Percentiles rank a stretch among this genome's conserved stretches.
Evolutionary conservation across 495 filamentous ascomycete species (phyloP).

Genomic region (Rhizodiscina lignyota): DNA sequence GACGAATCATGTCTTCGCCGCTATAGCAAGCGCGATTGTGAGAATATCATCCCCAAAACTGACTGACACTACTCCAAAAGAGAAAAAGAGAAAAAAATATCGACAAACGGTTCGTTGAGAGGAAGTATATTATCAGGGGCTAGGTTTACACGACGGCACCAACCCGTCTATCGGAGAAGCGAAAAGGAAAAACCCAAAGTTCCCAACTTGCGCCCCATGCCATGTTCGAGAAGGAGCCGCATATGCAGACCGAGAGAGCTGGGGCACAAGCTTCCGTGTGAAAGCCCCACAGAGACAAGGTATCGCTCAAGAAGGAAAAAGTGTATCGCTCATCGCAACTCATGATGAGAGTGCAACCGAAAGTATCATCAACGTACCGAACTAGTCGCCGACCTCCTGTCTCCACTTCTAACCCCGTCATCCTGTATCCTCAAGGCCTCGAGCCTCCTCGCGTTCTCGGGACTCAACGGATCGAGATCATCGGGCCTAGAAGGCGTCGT

Average conservation of each 20-base stretch:
- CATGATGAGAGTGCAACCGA: too few species aligned
- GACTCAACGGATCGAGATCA: conserved; percentile 57
- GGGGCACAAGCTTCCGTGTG: too few species aligned
- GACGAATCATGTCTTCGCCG: background rate
- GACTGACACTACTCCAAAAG: background rate
- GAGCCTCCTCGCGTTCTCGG: conserved; percentile 70
- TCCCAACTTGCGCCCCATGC: too few species aligned
- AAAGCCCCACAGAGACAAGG: too few species aligned
- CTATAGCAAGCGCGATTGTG: background rate
- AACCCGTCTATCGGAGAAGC: background rate
- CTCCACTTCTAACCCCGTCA: conserved; percentile 30
- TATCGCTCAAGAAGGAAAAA: too few species aligned
- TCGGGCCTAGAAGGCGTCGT: conserved; percentile 39
- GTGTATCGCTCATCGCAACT: too few species aligned
- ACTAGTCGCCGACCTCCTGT: conserved; percentile 29
- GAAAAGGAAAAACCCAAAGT: conserved; percentile 6
- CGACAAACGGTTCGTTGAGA: background rate
- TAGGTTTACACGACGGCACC: background rate
- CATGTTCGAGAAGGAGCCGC: too few species aligned
- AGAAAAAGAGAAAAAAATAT: background rate
- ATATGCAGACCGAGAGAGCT: too few species aligned
- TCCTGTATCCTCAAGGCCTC: conserved; percentile 77
- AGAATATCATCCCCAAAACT: background rate
- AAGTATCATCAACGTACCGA: conserved; percentile 30
- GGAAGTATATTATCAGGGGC: background rate